Conservation (phyloP, 352 stramenopile species). For the Aphanomyces stellatus region DNA sequence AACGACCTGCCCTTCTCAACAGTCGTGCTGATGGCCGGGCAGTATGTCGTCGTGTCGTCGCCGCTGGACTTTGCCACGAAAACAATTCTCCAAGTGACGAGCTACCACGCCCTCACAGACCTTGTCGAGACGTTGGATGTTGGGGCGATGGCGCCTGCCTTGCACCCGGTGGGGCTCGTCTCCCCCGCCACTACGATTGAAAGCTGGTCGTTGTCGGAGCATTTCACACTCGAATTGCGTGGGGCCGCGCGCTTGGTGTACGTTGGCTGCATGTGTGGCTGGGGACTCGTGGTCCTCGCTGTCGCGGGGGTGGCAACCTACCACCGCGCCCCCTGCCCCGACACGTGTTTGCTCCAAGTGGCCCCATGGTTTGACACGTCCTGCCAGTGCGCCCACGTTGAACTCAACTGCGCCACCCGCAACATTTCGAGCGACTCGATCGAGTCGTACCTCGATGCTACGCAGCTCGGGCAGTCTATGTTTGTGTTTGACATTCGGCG, state of each 20-base stretch:
- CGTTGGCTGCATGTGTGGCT: no score
- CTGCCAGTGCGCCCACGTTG: constrained; percentile 1
- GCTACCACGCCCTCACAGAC: background rate
- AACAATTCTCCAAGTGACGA: background rate
- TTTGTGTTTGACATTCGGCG: constrained; percentile 1
- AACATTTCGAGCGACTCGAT: background rate
- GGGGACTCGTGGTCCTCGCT: background rate
- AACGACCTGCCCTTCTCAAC: background rate
- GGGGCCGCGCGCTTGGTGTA: no score
- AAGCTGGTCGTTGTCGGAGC: no score
- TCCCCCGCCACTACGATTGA: no score
- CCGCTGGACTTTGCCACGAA: background rate
- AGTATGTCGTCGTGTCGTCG: constrained; percentile 10
- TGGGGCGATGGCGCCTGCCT: no score
- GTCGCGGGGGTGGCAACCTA: background rate
- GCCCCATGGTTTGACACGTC: background rate
- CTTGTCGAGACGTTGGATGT: no score
- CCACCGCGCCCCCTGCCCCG: background rate
- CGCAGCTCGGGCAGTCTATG: background rate
- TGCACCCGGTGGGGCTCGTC: no score
- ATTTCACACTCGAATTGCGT: no score
- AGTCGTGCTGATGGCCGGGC: background rate
- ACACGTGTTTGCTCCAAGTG: background rate
- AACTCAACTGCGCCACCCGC: background rate
- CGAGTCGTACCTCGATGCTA: background rate